Base-by-base conservation (phyloP, 345 rosid species). In the Eutrema japonicum region DNA sequence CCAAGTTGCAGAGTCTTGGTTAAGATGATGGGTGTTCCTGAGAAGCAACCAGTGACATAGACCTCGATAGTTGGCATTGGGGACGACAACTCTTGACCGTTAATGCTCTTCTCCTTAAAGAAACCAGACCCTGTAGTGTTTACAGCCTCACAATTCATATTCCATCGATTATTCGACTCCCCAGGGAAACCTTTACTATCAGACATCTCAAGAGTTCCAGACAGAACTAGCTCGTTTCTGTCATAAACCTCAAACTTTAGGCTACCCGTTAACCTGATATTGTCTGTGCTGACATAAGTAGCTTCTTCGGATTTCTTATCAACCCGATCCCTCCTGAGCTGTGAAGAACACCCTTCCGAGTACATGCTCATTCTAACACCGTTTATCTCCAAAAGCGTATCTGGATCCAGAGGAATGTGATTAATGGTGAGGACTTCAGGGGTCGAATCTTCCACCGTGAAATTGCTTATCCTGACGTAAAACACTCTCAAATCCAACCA, bases 401-500 rank as follows among this genome's bases (percentile, higher is more conserved):
- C 86, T 4, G 83, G 95, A 76, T 82, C 80, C 53, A 88, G 65
- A 32, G 94, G 96, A 54, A 91, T 82, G 73, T 89, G 96, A 72
- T 84, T 88, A 79, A 91, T 46, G 5, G 83, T 82, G 63, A 94
- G 96, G 59, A 43, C 75, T 43, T 83, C 79, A 4, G 98, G 95
- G 5, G 88, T 81, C 13, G 89, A 84, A 60, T 81, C 91, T 75
- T 87, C 89, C 52, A 84, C 85, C 72, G 56, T 79, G 47, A 85
- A 88, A 64, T 83, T 84, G 79, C 90, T 83, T 22, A 91, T 70
- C 73, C 96, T 80, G 27, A 94, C 88, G 79, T 91, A 94, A 70
- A 94, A 91, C n/a, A 94, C 94, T 80, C 91, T 90, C 70, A 92
- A 53, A 82, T 88, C 92, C 35, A 92, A 78, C 89, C 96, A 90